phyloP scores from a whole-genome alignment of 2,329 filamentous ascomycete genomes.

The Fusarium torreyae region DNA sequence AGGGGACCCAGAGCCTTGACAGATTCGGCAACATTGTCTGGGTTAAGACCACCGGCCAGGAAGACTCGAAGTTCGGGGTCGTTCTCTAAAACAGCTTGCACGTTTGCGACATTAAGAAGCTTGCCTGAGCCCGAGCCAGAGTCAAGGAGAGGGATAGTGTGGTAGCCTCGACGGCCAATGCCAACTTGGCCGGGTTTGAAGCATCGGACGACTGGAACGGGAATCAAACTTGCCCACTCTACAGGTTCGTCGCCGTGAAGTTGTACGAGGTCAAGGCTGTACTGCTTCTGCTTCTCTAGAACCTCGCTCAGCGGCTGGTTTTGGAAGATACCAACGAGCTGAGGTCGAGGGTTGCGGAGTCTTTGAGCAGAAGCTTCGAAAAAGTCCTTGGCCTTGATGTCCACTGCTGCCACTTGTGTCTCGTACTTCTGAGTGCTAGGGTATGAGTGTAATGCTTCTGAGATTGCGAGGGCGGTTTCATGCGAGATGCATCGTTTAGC shows the following conservation, averaged over 20 bases:
- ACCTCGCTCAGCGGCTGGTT: constrained; percentile 90
- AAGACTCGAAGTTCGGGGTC: constrained; percentile 82
- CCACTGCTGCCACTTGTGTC: constrained; percentile 47
- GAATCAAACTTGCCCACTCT: constrained; percentile 91
- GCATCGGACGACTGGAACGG: constrained; percentile 89
- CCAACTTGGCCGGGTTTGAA: constrained; percentile 85
- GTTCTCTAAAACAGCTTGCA: constrained; percentile 75
- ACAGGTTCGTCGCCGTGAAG: constrained; percentile 92
- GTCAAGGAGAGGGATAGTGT: constrained; percentile 87
- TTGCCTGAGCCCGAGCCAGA: constrained; percentile 89
- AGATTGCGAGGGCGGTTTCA: constrained; percentile 85
- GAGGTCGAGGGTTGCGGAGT: constrained; percentile 72
- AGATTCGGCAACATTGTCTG: constrained; percentile 80
- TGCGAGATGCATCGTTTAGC: constrained; percentile 84
- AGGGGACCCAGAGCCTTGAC: constrained; percentile 75
- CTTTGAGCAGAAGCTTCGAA: constrained; percentile 72
- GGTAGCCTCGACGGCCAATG: constrained; percentile 82
- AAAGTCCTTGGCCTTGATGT: constrained; percentile 72
- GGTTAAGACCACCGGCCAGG: constrained; percentile 87
- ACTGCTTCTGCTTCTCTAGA: constrained; percentile 80
- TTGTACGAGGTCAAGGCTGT: constrained; percentile 90
- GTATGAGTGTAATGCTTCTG: constrained; percentile 81
- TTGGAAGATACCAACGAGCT: constrained; percentile 94
- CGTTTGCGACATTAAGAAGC: constrained; percentile 78
- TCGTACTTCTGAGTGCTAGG: constrained; percentile 60